phyloP scores from a whole-genome alignment of 2,329 filamentous ascomycete genomes.

The Cordyceps militaris region DNA sequence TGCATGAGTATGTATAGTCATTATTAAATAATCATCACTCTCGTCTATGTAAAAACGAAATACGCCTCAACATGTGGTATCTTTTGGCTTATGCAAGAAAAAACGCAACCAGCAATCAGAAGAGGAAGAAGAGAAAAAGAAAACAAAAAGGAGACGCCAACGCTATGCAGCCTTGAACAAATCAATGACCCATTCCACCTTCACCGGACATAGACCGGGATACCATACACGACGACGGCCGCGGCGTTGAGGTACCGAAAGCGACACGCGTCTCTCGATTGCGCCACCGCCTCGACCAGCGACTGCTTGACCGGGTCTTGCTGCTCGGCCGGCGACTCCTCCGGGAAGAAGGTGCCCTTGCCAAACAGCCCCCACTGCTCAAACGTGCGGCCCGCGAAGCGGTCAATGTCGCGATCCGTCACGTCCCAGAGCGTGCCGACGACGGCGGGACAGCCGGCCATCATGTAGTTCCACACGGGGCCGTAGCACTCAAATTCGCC shows the following conservation, averaged over 20 bases:
- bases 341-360: slow-evolving; percentile 38
- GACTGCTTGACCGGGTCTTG: slow-evolving; percentile 30
- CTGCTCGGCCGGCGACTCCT: slow-evolving; percentile 17
- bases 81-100: neutral
- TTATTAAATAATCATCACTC: neutral
- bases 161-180: slow-evolving; percentile 5
- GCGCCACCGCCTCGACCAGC: slow-evolving; percentile 74
- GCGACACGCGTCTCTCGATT: slow-evolving; percentile 70
- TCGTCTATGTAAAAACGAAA: neutral
- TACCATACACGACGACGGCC: slow-evolving; percentile 87
- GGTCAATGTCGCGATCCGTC: slow-evolving; percentile 94
- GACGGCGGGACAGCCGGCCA: slow-evolving; percentile 77
- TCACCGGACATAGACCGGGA: slow-evolving; percentile 69
- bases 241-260: slow-evolving; percentile 90
- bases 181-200: neutral
- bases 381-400: slow-evolving; percentile 72
- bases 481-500: slow-evolving; percentile 90
- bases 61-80: slow-evolving; percentile 3
- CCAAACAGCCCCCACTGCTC: slow-evolving; percentile 77
- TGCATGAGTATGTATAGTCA: neutral
- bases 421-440: slow-evolving; percentile 97
- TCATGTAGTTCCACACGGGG: slow-evolving; percentile 84
- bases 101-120: neutral
- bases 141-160: too few species aligned
- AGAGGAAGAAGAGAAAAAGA: neutral